These are phyloP conservation scores for Suhomyces panamericanus DNA, from an alignment of 1,139 yeast genomes.

Conservation along the genomic window DNA sequence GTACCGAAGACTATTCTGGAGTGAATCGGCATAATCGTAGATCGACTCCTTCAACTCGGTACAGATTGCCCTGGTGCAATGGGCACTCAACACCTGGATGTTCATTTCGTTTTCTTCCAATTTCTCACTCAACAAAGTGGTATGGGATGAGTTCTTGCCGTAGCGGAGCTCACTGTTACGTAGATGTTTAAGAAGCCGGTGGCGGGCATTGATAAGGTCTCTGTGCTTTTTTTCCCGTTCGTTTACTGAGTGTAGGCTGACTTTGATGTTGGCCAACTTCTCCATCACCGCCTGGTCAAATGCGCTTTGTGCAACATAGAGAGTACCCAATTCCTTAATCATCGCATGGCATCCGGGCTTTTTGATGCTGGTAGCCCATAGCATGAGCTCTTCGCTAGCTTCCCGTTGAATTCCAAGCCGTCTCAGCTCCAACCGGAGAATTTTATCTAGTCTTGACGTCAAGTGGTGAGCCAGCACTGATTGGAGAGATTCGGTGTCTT, in stretches of 20 bases:
- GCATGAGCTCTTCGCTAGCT: conserved; percentile 36
- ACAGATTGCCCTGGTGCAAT: conserved; percentile 47
- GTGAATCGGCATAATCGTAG: conserved; percentile 39
- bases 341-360: conserved; percentile 39
- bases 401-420: conserved; percentile 33
- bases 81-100: conserved; percentile 51
- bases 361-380: conserved; percentile 45
- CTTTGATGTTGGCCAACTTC: conserved; percentile 41
- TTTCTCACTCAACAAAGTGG: conserved; percentile 45
- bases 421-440: conserved; percentile 37
- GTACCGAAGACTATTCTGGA: conserved; percentile 35
- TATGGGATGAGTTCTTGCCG: conserved; percentile 46
- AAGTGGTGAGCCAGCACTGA: conserved; percentile 20
- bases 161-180: conserved; percentile 44
- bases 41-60: conserved; percentile 46
- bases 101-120: conserved; percentile 50
- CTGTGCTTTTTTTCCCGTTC: conserved; percentile 52
- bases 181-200: conserved; percentile 34
- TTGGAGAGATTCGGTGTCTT: not conserved
- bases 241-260: conserved; percentile 45
- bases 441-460: conserved; percentile 29
- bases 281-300: conserved; percentile 34
- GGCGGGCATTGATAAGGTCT: conserved; percentile 34
- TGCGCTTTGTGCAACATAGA: conserved; percentile 38
- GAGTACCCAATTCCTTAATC: conserved; percentile 40